Evolutionary conservation across 352 stramenopile species (phyloP), one percentile per base, ranked within the genome.

Genomic region (Pythium oligandrum): DNA sequence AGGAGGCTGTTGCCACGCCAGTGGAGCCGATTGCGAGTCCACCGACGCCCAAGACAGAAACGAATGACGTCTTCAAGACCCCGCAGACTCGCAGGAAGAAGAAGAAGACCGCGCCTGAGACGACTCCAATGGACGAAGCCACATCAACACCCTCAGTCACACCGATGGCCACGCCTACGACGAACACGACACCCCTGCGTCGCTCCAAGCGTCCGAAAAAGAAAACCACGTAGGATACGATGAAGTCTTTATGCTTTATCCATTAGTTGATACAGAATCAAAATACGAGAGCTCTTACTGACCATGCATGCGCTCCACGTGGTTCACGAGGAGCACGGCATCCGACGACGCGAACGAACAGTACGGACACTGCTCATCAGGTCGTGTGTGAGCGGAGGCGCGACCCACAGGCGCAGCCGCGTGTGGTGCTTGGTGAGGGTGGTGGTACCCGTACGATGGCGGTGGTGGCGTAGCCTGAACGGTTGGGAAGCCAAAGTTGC

Each of bases 241-340:
- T 12, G 38, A 37, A 34, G 10, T 33, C 31, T 40, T 51, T 4
- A 8, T n/a, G 46, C 44, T 53, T n/a, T 44, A 36, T 6, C 5
- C 6, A 31, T 31, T 4, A 33, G 37, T 36, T 55, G 6, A 39
- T 55, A 46, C 33, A 34, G 30, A 17, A 34, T 8, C 33, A 11
- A 50, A 50, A 37, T 40, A 54, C 32, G 57, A 40, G 30, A 60
- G 35, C 36, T 51, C 11, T 35, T 78, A 73, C 38, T 70, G 43
- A 26, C 65, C 63, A 53, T 92, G 82, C 10, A 92, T 54, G 52
- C 80, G 65, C 62, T 93, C 64, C 10, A 93, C 73, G 57, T 93
- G 82, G 64, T 89, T 89, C 4, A 93, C 79, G 35, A 93, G 61
- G 35, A 87, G 76, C 17, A 88, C 74, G 10, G 77, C 58, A 52